A percentile compares a stretch with the other conserved stretches of the same genome.
phyloP scores from a whole-genome alignment of 805 yeast species.

The Priceomyces melissophilus region DNA sequence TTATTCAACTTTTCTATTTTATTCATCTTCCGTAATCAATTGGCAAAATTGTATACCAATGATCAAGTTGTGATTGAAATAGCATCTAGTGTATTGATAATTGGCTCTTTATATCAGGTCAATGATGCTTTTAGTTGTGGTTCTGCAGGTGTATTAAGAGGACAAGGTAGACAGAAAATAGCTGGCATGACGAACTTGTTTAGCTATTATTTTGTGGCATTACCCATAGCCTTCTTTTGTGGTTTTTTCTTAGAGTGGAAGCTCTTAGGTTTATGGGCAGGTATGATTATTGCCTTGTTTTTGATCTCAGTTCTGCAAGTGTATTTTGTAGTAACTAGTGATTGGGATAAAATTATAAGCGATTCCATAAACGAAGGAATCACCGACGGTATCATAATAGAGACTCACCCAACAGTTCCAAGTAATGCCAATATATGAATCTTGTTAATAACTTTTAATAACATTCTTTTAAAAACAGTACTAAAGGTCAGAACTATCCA shows the following conservation, averaged over 20 bases:
- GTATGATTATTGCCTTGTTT: constrained; percentile 41
- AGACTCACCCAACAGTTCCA: constrained; percentile 30
- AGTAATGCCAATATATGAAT: constrained; percentile 13
- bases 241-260: constrained; percentile 39
- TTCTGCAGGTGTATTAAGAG: constrained; percentile 53
- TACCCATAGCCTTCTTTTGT: constrained; percentile 44
- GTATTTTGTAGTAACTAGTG: constrained; percentile 37
- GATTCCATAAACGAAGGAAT: constrained; percentile 43
- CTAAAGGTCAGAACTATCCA: too few species aligned
- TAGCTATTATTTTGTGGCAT: constrained; percentile 46
- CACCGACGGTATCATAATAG: constrained; percentile 26
- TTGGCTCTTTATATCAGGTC: constrained; percentile 52
- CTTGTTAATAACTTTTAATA: background rate
- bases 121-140: constrained; percentile 49
- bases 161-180: constrained; percentile 56
- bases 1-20: constrained; percentile 36
- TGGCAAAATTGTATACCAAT: constrained; percentile 41
- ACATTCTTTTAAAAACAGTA: too few species aligned
- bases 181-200: constrained; percentile 51
- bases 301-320: constrained; percentile 40
- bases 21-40: constrained; percentile 28
- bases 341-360: constrained; percentile 41
- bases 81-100: constrained; percentile 38
- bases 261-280: constrained; percentile 50
- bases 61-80: constrained; percentile 35